Percentiles rank a stretch among this genome's conserved stretches.
These are phyloP conservation scores for Gossypium laxum DNA, from an alignment of 441 rosid genomes.

Conservation along the genomic window DNA sequence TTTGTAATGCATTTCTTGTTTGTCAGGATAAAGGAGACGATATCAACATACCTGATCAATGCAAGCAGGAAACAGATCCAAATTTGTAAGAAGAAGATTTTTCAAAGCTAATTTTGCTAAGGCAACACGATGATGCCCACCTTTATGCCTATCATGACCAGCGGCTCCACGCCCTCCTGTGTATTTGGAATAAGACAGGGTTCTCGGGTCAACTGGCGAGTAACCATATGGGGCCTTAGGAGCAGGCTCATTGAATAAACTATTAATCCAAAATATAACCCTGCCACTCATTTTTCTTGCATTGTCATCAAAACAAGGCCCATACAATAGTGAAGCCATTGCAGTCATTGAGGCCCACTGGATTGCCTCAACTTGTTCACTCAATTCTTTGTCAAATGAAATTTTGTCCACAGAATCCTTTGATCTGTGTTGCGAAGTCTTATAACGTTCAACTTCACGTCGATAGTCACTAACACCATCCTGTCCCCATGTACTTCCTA, in stretches of 20 bases:
- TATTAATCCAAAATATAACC: constrained; percentile 92
- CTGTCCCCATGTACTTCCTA: constrained; percentile 83
- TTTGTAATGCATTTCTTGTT: background rate
- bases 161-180: constrained; percentile 77
- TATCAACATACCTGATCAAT: constrained; percentile 75
- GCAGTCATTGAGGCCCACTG: constrained; percentile 99
- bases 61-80: constrained; percentile 96
- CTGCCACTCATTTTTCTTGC: constrained; percentile 98
- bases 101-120: constrained; percentile 92
- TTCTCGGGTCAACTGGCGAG: constrained; percentile 88
- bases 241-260: constrained; percentile 91
- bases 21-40: background rate
- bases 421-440: constrained; percentile 90
- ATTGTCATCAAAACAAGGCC: constrained; percentile 96
- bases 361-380: constrained; percentile 86
- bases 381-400: constrained; percentile 89
- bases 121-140: constrained; percentile 84
- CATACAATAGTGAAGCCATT: constrained; percentile 90
- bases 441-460: constrained; percentile 97
- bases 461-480: constrained; percentile 84
- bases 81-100: constrained; percentile 90
- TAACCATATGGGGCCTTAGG: constrained; percentile 94
- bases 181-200: constrained; percentile 85
- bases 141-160: constrained; percentile 84
- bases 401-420: constrained; percentile 94